Conservation (phyloP, 169 alveolate species). For the Babesia bovis region DNA sequence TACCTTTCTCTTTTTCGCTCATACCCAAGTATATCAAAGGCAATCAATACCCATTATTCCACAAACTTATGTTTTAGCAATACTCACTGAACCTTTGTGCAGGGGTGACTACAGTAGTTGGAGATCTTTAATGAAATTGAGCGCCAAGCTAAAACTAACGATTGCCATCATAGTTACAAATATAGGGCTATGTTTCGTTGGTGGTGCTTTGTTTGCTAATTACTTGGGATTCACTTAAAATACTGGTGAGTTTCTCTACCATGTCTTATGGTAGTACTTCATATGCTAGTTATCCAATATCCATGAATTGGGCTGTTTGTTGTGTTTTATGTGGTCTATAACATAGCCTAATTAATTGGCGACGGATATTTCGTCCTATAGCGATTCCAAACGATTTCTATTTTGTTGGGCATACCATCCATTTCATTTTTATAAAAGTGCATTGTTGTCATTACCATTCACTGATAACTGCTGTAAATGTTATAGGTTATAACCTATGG, state of each 20-base stretch:
- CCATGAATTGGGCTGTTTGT: no score
- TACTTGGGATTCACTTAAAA: slow-evolving; percentile 59
- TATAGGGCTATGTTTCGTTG: slow-evolving; percentile 42
- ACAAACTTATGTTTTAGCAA: slow-evolving; percentile 10
- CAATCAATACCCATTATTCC: slow-evolving; percentile 42
- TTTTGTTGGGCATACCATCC: no score
- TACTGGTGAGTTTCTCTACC: not conserved
- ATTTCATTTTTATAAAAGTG: no score
- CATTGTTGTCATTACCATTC: no score
- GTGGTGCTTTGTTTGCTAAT: slow-evolving; percentile 53
- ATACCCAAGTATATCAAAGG: slow-evolving; percentile 45
- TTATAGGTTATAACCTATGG: no score
- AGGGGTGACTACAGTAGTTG: not conserved
- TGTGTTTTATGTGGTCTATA: no score
- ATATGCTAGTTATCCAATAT: no score
- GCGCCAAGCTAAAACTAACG: not conserved
- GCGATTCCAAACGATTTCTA: no score
- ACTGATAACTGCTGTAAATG: no score
- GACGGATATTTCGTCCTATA: no score
- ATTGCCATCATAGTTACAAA: slow-evolving; percentile 12
- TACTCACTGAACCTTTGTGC: slow-evolving; percentile 26
- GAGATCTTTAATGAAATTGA: not conserved
- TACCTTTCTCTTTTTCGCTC: slow-evolving; percentile 42
- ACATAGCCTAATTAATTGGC: no score
- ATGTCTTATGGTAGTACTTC: no score